A percentile compares a stretch with the other conserved stretches of the same genome.
Evolutionary conservation across 495 filamentous ascomycete species (phyloP).

Genomic region (Hapsidospora chrysogenum): DNA sequence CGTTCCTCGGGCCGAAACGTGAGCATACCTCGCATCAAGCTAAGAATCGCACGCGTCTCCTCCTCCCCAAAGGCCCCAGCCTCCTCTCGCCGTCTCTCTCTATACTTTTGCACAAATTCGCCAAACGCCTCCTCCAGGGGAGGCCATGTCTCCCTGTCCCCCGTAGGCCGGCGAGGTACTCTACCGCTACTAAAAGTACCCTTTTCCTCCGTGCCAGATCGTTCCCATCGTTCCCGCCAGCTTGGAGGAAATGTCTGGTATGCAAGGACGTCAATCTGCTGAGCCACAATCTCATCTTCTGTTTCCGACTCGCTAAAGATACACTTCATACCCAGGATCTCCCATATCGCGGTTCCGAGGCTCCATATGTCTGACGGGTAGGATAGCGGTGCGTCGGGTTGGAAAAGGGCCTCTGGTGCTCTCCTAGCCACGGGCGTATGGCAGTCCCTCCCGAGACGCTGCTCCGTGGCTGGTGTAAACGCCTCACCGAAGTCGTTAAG

Average conservation of each 20-base stretch:
- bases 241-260: background rate
- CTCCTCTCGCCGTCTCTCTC: background rate
- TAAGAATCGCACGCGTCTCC: background rate
- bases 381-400: constrained; percentile 10
- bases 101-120: background rate
- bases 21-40: background rate
- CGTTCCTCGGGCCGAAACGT: background rate
- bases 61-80: background rate
- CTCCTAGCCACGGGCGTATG: constrained; percentile 13
- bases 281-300: background rate
- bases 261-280: background rate
- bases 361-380: constrained; percentile 23
- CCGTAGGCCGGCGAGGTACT: background rate
- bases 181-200: background rate
- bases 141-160: background rate
- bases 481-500: constrained; percentile 21
- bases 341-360: constrained; percentile 18
- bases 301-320: background rate
- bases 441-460: constrained; percentile 15
- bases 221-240: background rate
- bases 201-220: background rate
- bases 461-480: constrained; percentile 9
- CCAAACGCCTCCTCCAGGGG: background rate
- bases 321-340: constrained; percentile 16
- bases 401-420: constrained; percentile 18